phyloP scores from a whole-genome alignment of 257 asterid genomes.

The Ilex asprella region DNA sequence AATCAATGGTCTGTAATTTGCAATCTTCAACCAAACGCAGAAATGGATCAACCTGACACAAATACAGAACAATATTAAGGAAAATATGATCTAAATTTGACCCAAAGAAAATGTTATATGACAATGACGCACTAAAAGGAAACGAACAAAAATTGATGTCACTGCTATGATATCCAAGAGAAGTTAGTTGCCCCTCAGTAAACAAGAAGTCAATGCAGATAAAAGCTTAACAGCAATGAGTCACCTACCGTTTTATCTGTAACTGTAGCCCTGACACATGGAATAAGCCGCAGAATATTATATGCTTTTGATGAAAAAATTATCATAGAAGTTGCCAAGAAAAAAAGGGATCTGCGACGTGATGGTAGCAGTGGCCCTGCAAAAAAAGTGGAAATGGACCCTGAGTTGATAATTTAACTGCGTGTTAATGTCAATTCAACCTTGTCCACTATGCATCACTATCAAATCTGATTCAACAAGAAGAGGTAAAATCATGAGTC shows the following conservation, averaged over 20 bases:
- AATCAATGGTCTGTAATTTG: constrained; percentile 59
- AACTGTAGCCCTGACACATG: constrained; percentile 47
- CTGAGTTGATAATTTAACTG: background rate
- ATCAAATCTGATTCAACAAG: background rate
- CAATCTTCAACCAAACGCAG: constrained; percentile 69
- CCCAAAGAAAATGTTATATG: too few relatives aligned
- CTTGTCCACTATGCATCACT: background rate
- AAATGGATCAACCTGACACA: constrained; percentile 80
- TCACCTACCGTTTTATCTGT: constrained; percentile 47
- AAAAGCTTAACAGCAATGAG: constrained; percentile 6
- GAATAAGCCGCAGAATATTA: constrained; percentile 49
- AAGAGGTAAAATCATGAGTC: too few relatives aligned
- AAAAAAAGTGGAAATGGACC: constrained; percentile 21
- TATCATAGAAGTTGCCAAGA: constrained; percentile 79
- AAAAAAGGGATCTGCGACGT: constrained; percentile 87
- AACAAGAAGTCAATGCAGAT: background rate
- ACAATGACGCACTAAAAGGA: too few relatives aligned
- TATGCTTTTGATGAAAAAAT: constrained; percentile 75
- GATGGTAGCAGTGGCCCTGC: constrained; percentile 80
- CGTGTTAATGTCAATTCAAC: background rate
- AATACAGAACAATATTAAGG: constrained; percentile 7
- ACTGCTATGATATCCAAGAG: too few relatives aligned
- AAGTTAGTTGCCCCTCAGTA: background rate
- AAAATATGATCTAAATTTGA: background rate
- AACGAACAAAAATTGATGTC: too few relatives aligned